A percentile compares a stretch with the other conserved stretches of the same genome.
Evolutionary conservation across 2,329 filamentous ascomycete species (phyloP).

Genomic region (Graphilbum fragrans): DNA sequence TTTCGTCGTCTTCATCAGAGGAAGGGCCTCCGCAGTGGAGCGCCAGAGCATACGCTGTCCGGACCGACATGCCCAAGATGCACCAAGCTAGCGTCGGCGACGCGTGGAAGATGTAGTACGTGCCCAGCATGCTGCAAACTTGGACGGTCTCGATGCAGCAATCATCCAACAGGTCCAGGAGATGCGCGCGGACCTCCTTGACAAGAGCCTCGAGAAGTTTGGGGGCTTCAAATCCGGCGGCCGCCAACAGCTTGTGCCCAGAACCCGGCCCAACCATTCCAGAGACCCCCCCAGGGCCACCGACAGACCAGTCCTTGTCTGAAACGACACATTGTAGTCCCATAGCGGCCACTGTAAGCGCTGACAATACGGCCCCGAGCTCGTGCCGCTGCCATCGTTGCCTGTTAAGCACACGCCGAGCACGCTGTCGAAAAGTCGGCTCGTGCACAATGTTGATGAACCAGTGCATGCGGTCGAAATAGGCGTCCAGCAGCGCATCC

Average conservation of each 20-base stretch:
- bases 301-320: too few species aligned
- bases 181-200: constrained; percentile 7
- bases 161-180: constrained; percentile 8
- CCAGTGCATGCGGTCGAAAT: constrained; percentile 13
- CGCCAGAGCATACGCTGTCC: constrained; percentile 9
- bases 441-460: constrained; percentile 12
- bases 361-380: too few species aligned
- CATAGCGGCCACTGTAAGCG: too few species aligned
- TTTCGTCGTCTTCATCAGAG: background rate
- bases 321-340: too few species aligned
- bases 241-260: background rate
- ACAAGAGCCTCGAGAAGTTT: constrained; percentile 8
- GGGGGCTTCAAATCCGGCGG: constrained; percentile 2
- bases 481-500: constrained; percentile 8
- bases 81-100: constrained; percentile 9
- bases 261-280: too few species aligned
- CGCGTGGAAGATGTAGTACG: constrained; percentile 9
- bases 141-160: constrained; percentile 8
- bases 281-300: too few species aligned
- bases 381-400: background rate
- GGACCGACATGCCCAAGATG: constrained; percentile 10
- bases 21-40: constrained; percentile 8
- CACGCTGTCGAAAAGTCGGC: constrained; percentile 8
- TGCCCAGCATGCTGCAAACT: constrained; percentile 7
- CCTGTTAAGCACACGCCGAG: constrained; percentile 5